These are phyloP conservation scores for Mycena crocata DNA, from an alignment of 768 basidiomycete species.

Conservation along the genomic window DNA sequence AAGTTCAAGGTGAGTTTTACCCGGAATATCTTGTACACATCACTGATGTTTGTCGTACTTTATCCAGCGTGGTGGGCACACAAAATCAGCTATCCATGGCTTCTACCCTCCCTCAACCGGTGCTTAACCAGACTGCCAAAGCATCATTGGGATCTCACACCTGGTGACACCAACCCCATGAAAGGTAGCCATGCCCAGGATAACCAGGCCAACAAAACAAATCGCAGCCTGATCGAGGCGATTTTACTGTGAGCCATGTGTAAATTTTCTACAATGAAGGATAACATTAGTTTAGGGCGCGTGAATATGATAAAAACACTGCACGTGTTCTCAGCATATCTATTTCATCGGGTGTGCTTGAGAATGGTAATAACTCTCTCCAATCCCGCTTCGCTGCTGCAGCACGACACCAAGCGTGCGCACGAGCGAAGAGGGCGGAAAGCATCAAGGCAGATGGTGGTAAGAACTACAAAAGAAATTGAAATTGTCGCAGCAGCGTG, in stretches of 20 bases:
- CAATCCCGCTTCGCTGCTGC: neutral
- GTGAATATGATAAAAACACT: constrained; percentile 2
- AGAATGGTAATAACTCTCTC: constrained; percentile 15
- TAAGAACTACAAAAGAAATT: neutral
- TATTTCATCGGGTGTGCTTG: neutral
- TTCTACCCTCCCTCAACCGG: constrained; percentile 9
- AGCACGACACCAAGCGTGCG: neutral
- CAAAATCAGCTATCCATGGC: constrained; percentile 21
- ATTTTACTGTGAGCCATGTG: neutral
- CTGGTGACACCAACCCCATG: constrained; percentile 15
- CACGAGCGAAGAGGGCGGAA: neutral
- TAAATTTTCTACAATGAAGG: neutral
- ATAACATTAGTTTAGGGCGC: neutral
- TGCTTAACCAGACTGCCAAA: neutral
- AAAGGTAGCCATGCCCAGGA: constrained; percentile 7
- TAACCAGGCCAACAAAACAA: constrained; percentile 3
- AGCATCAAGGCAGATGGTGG: neutral
- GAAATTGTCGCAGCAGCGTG: neutral
- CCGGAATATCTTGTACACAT: neutral
- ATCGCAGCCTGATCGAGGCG: neutral
- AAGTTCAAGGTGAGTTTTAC: neutral
- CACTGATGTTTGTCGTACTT: too few species aligned
- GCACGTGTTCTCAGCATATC: neutral
- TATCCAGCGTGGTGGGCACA: constrained; percentile 5
- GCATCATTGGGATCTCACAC: constrained; percentile 12